Evolutionary conservation across 768 basidiomycete genomes (phyloP), one percentile per base, ranked within the genome.

Genomic region (Tubosaeta sp.): DNA sequence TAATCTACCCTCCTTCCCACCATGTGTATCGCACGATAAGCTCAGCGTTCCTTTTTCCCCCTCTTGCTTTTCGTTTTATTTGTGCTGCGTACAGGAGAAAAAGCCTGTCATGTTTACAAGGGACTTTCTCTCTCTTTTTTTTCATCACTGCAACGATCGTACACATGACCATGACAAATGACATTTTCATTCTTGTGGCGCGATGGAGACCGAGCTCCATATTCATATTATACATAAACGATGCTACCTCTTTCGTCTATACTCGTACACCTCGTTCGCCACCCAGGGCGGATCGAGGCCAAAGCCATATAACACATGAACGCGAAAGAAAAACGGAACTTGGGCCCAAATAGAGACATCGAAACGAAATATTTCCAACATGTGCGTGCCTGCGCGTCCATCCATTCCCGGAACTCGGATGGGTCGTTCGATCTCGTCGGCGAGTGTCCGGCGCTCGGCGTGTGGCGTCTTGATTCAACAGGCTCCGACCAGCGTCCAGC

Each of bases 401-500:
- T 29, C 39, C 39, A 41, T 38, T 38, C 37, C 37, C 17, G 37
- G 32, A 32, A 11, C 32, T 32, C 32, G 32, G n/a, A 38, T 9
- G 37, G 39, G 17, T 41, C 12, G n/a, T n/a, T 7, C n/a, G 35
- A 37, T 37, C 6, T 33, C 33, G 12, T 37, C 35, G 35, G 12
- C 12, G 33, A 38, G 37, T 10, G 17, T 19, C 19, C 39, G 39
- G 39, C 39, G 22, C 39, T 41, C 39, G 39, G 19, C 39, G 38
- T 8, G 19, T 11, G 11, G 17, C 38, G 38, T 25, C 12, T 25
- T 1, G 11, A 17, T 6, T 31, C 10, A 62, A 16, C 60, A 61
- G 14, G 60, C 16, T 16, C 60, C 56, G 46, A 53, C 53, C 22
- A 59, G 46, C 14, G 43, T 43, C 60, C 60, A 61, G n/a, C 50